Conservation (phyloP, 2,329 filamentous ascomycete species). For the Trichoderma brevicompactum region DNA sequence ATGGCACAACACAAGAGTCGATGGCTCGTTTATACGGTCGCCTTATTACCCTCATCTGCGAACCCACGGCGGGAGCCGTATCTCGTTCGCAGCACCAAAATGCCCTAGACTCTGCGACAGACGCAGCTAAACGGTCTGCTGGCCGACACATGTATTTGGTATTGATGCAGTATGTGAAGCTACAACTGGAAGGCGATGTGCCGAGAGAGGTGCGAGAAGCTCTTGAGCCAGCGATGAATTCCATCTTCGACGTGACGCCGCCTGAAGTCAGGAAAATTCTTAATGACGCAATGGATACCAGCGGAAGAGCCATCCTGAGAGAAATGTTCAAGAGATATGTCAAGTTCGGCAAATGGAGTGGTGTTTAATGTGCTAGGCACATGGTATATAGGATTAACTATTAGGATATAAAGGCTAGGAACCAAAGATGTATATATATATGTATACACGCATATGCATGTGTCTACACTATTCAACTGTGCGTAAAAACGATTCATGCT, state of each 20-base stretch:
- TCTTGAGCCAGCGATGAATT: slow-evolving; percentile 61
- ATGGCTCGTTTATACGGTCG: slow-evolving; percentile 59
- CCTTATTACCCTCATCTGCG: slow-evolving; percentile 62
- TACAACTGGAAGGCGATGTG: slow-evolving; percentile 62
- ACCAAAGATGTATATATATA: slow-evolving; percentile 19
- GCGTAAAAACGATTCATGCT: neutral
- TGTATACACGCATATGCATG: neutral
- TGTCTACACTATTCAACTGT: neutral
- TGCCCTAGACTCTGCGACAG: slow-evolving; percentile 62
- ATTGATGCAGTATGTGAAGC: slow-evolving; percentile 62
- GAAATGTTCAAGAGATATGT: slow-evolving; percentile 63
- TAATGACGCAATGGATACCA: slow-evolving; percentile 63
- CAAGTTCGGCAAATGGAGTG: slow-evolving; percentile 68
- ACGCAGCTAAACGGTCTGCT: slow-evolving; percentile 63
- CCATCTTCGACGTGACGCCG: slow-evolving; percentile 62
- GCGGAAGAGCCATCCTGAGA: slow-evolving; percentile 62
- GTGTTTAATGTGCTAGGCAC: slow-evolving; percentile 48
- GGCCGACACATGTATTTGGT: slow-evolving; percentile 66
- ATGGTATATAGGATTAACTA: slow-evolving; percentile 9
- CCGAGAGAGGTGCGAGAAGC: slow-evolving; percentile 56
- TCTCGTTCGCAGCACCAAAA: slow-evolving; percentile 51
- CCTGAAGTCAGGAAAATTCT: slow-evolving; percentile 59
- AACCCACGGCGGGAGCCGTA: slow-evolving; percentile 61
- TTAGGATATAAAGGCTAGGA: slow-evolving; percentile 17
- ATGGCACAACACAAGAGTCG: slow-evolving; percentile 42